Conservation (phyloP, 768 basidiomycete genomes). For the Phlebiopsis flavidoalba region DNA sequence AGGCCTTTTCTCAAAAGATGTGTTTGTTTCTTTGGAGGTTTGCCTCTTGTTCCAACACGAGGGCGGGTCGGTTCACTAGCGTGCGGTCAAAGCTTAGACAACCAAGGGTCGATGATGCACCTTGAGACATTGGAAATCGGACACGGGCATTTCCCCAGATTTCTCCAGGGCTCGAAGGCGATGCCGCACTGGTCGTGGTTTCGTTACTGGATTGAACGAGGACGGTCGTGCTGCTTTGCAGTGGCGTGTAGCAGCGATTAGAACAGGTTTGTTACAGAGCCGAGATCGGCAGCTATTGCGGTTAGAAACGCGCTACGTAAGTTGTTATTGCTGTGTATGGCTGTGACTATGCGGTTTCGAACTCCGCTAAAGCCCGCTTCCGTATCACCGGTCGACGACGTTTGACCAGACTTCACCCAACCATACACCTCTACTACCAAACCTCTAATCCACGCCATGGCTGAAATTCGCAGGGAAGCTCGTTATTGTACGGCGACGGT, state of each 20-base stretch:
- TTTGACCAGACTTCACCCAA: constrained; percentile 10
- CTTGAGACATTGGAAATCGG: too few species aligned
- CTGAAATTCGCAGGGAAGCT: constrained; percentile 98
- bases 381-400: constrained; percentile 19
- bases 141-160: too few species aligned
- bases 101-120: too few species aligned
- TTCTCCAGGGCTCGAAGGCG: too few species aligned
- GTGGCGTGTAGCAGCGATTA: background rate
- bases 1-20: too few species aligned
- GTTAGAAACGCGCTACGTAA: constrained; percentile 8
- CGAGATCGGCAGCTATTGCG: background rate
- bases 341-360: constrained; percentile 10
- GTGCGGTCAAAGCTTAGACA: too few species aligned
- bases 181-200: too few species aligned
- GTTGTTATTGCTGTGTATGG: constrained; percentile 13
- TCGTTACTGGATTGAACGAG: too few species aligned
- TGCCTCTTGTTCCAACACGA: too few species aligned
- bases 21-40: too few species aligned
- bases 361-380: constrained; percentile 20
- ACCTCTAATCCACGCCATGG: constrained; percentile 45
- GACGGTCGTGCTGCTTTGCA: too few species aligned
- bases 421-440: constrained; percentile 6
- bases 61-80: too few species aligned
- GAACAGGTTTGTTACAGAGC: background rate
- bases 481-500: constrained; percentile 98